A percentile compares a stretch with the other conserved stretches of the same genome.
Evolutionary conservation across 208 protist species (phyloP).

Genomic region (Trypanosoma congolense): DNA sequence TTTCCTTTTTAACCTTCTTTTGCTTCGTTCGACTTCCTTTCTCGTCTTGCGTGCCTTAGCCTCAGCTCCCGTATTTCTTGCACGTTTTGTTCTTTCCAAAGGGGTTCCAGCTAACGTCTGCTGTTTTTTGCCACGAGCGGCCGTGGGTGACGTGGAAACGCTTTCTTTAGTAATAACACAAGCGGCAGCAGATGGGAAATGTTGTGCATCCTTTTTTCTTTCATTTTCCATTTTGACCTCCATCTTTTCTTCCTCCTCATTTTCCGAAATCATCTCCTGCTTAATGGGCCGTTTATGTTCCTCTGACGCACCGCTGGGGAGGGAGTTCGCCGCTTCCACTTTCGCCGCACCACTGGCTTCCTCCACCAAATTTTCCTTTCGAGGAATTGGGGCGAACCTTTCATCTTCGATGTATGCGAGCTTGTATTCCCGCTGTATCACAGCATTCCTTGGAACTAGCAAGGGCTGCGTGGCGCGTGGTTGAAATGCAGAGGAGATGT

Average conservation of each 20-base stretch:
- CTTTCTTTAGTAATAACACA: background rate
- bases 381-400: background rate
- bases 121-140: constrained; percentile 13
- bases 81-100: constrained; percentile 22
- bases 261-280: constrained; percentile 1
- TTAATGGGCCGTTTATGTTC: background rate
- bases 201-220: too few relatives aligned
- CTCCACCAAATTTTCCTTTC: background rate
- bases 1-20: constrained; percentile 25
- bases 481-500: background rate
- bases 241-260: constrained; percentile 3
- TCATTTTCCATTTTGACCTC: background rate
- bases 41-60: constrained; percentile 4
- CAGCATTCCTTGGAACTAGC: constrained; percentile 1
- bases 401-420: constrained; percentile 19
- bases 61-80: background rate
- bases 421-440: constrained; percentile 22
- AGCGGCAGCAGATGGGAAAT: too few relatives aligned
- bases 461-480: background rate
- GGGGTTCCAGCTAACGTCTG: constrained; percentile 37
- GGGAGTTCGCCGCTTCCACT: too few relatives aligned
- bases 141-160: background rate
- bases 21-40: constrained; percentile 16
- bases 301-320: background rate
- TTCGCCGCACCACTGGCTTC: too few relatives aligned